Percentiles rank a stretch among this genome's conserved stretches.
Evolutionary conservation across 805 yeast genomes (phyloP).

Genomic region (Schwanniomyces sp.): DNA sequence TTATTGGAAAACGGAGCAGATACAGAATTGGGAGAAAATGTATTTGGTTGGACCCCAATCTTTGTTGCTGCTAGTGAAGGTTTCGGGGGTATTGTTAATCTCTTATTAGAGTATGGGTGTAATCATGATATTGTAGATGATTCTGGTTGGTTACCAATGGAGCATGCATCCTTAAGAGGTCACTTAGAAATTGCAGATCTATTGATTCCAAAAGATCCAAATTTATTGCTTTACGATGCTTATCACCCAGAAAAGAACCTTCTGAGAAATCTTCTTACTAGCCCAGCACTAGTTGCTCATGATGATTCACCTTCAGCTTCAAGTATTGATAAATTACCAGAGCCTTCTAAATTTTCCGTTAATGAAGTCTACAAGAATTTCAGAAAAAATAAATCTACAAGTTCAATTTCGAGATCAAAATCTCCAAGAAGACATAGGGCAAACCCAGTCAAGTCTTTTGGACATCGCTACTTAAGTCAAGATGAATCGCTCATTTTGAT

Average conservation of each 20-base stretch:
- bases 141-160: slow-evolving; percentile 97
- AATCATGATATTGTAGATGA: slow-evolving; percentile 61
- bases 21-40: slow-evolving; percentile 70
- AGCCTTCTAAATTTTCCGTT: slow-evolving; percentile 27
- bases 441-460: slow-evolving; percentile 76
- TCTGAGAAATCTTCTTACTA: slow-evolving; percentile 15
- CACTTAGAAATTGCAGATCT: slow-evolving; percentile 68
- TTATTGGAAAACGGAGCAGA: slow-evolving; percentile 63
- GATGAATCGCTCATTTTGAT: slow-evolving; percentile 73
- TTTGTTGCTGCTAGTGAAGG: slow-evolving; percentile 92
- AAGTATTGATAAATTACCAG: slow-evolving; percentile 39
- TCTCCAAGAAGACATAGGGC: slow-evolving; percentile 25
- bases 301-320: slow-evolving; percentile 21
- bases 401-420: slow-evolving; percentile 19
- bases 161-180: slow-evolving; percentile 90
- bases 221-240: slow-evolving; percentile 34
- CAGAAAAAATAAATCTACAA: slow-evolving; percentile 22
- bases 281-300: slow-evolving; percentile 8
- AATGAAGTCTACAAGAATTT: slow-evolving; percentile 41
- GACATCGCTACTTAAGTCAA: slow-evolving; percentile 68
- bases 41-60: slow-evolving; percentile 94
- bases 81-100: slow-evolving; percentile 50
- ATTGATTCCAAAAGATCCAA: slow-evolving; percentile 49
- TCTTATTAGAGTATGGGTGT: slow-evolving; percentile 56
- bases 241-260: slow-evolving; percentile 35